Conservation (phyloP, 78 protist genomes). For the Dictyostelium citrinum region DNA sequence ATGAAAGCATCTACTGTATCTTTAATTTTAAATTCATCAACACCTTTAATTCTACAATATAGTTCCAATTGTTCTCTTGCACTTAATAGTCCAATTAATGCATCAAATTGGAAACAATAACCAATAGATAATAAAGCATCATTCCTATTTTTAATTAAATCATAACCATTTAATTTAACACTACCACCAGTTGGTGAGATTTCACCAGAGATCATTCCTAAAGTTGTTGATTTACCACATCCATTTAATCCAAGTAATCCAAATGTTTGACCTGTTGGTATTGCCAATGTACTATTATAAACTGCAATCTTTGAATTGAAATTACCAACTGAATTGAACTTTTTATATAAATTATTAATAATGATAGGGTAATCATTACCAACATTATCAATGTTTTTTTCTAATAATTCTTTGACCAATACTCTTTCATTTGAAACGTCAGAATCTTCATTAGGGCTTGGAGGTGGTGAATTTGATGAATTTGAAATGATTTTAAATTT, state of each 20-base stretch:
- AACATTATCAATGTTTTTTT: not conserved
- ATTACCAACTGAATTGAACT: not conserved
- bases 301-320: not conserved
- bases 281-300: not conserved
- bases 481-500: not conserved
- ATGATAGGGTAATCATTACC: not conserved
- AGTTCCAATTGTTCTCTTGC: slow-evolving; percentile 73
- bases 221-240: slow-evolving; percentile 91
- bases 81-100: slow-evolving; percentile 34
- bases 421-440: slow-evolving; percentile 25
- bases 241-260: slow-evolving; percentile 88
- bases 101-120: slow-evolving; percentile 33
- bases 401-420: not conserved
- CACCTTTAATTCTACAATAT: slow-evolving; percentile 74
- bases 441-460: not conserved
- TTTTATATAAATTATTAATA: not conserved
- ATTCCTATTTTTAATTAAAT: not conserved
- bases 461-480: not conserved
- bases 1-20: slow-evolving; percentile 56
- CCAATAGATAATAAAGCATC: slow-evolving; percentile 1
- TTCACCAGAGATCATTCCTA: slow-evolving; percentile 87
- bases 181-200: slow-evolving; percentile 61
- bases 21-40: not conserved
- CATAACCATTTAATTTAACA: slow-evolving; percentile 31
- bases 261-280: not conserved